Base-by-base conservation (phyloP, 768 basidiomycete genomes). In the Podaxis sp. region DNA sequence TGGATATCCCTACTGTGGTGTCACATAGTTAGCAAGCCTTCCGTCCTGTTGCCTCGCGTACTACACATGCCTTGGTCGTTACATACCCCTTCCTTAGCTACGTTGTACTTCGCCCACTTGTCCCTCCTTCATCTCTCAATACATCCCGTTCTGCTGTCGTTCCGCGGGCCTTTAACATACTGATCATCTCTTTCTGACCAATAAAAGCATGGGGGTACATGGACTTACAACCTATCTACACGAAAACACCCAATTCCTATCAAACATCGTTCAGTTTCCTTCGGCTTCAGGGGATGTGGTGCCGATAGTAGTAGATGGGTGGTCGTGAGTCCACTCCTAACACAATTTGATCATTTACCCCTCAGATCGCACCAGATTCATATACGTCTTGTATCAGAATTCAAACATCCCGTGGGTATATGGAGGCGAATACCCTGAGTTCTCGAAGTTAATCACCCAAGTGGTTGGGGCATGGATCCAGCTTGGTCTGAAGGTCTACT, bases 331-430 rank as follows among this genome's bases (percentile, higher is more conserved):
- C 49, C 46, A 26, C 60, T 38, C 63, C 41, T 38, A 52, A 57
- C 53, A 50, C 56, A 28, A 63, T 28, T 59, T 46, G 64, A 61
- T 53, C 58, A 4, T 60, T 56, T 44, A 68, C 48, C 62, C 63
- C 50, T 54, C 57, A 59, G 22, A 24, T 26, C 50, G 51, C 57
- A 60, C 36, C 64, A 94, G 92, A 40, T 91, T 95, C 74, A 90
- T 94, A 64, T 93, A 87, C 70, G 80, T 83, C 65, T 62, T 93
- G 22, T 80, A 89, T 64, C 74, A 81, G 30, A 78, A 80, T 58
- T 86, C 87, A 2, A 79, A 76, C 60, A 76, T 92, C 52, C 87
- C 90, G 4, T 94, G 92, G 93, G 90, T 91, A 0, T 95, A 91
- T 68, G 93, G 93, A 4, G 93, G 93, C 11, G 91, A 95, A 73